These are phyloP conservation scores for Phytophthora meadii DNA, from an alignment of 352 stramenopile species.

Conservation along the genomic window DNA sequence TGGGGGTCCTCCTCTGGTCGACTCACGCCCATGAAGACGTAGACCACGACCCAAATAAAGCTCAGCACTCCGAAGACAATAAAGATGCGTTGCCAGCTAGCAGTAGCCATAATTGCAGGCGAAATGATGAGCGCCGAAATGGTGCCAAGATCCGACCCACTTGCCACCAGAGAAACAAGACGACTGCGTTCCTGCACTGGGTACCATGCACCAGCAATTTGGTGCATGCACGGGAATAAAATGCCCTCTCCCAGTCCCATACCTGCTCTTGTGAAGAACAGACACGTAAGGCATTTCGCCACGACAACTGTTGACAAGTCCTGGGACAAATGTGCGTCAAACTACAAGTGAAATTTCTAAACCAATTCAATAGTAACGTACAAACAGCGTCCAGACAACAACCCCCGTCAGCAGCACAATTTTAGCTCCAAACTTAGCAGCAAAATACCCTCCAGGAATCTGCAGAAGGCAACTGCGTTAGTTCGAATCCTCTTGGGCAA, in stretches of 20 bases:
- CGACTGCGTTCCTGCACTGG: conserved; percentile 82
- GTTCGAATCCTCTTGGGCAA: no score
- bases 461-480: conserved; percentile 39
- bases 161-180: conserved; percentile 79
- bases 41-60: conserved; percentile 78
- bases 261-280: conserved; percentile 78
- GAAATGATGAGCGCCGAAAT: conserved; percentile 83
- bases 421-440: conserved; percentile 75
- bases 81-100: conserved; percentile 82
- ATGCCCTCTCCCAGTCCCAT: conserved; percentile 90
- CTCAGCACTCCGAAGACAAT: conserved; percentile 77
- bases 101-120: conserved; percentile 65
- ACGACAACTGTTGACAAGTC: conserved; percentile 80
- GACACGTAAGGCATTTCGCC: conserved; percentile 61
- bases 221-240: conserved; percentile 90
- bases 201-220: conserved; percentile 87
- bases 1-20: conserved; percentile 67
- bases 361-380: conserved; percentile 27
- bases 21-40: conserved; percentile 64
- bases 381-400: conserved; percentile 85
- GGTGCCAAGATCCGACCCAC: conserved; percentile 83
- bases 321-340: conserved; percentile 21
- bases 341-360: neutral
- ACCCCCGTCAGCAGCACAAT: conserved; percentile 76
- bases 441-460: conserved; percentile 82